phyloP scores from a whole-genome alignment of 2,329 filamentous ascomycete species.

The Coleophoma eucalyptorum region DNA sequence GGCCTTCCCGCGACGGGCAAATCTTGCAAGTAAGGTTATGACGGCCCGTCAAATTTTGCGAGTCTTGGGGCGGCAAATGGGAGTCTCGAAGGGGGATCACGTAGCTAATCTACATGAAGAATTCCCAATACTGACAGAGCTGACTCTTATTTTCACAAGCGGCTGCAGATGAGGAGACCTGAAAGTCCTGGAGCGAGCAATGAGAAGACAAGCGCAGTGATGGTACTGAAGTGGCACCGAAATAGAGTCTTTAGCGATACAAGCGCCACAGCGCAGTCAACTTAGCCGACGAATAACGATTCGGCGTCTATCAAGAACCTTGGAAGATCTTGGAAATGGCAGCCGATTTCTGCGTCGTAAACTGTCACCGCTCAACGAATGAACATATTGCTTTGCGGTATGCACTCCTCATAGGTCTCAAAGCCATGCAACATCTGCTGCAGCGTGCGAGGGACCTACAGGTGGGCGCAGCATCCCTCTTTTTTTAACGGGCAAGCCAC shows the following conservation, averaged over 20 bases:
- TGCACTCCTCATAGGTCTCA: slow-evolving; percentile 19
- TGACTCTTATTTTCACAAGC: too few relatives aligned
- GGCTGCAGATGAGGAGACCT: too few relatives aligned
- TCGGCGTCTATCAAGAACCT: slow-evolving; percentile 15
- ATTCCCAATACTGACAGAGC: too few relatives aligned
- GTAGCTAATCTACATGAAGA: too few relatives aligned
- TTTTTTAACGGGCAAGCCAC: neutral
- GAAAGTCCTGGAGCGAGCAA: neutral
- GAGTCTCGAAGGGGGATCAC: neutral
- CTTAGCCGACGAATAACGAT: slow-evolving; percentile 23
- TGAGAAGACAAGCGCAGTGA: neutral
- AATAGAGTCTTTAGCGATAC: slow-evolving; percentile 15
- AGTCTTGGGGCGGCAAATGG: neutral
- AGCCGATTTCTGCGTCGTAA: slow-evolving; percentile 17
- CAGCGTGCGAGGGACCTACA: slow-evolving; percentile 13
- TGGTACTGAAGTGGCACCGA: slow-evolving; percentile 11
- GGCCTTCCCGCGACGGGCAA: neutral
- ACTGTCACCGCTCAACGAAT: slow-evolving; percentile 19
- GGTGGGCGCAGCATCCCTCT: slow-evolving; percentile 13
- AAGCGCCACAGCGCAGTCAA: slow-evolving; percentile 16
- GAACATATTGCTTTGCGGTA: slow-evolving; percentile 4
- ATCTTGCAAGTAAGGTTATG: neutral
- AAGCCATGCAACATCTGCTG: slow-evolving; percentile 9
- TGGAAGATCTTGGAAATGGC: neutral
- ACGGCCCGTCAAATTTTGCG: neutral